Percentiles rank a stretch among this genome's conserved stretches.
Evolutionary conservation across 2,329 filamentous ascomycete species (phyloP).

Genomic region (Curvularia eragrostidis): DNA sequence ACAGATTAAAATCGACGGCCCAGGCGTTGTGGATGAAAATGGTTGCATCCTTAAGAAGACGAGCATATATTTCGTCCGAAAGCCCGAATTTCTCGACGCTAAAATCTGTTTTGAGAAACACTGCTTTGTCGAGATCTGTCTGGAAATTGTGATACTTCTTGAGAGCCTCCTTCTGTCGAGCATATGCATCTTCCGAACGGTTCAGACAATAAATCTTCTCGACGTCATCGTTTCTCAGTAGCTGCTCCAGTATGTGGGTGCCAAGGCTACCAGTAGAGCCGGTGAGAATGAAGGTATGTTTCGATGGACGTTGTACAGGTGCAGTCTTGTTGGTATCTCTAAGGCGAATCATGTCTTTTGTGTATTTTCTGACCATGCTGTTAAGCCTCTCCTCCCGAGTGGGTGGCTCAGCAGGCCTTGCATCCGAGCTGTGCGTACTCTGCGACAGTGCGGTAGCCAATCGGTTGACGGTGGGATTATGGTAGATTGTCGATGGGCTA

Average conservation of each 20-base stretch:
- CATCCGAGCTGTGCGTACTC: background rate
- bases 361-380: slow-evolving; percentile 7
- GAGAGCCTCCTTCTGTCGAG: slow-evolving; percentile 17
- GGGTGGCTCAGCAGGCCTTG: background rate
- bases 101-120: slow-evolving; percentile 8
- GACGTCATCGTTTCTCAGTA: slow-evolving; percentile 23
- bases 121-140: slow-evolving; percentile 10
- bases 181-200: slow-evolving; percentile 23
- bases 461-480: slow-evolving; percentile 1
- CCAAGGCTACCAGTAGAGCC: slow-evolving; percentile 37
- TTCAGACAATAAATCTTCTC: slow-evolving; percentile 33
- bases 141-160: slow-evolving; percentile 7
- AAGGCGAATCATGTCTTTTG: background rate
- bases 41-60: slow-evolving; percentile 37
- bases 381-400: slow-evolving; percentile 5
- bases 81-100: slow-evolving; percentile 50
- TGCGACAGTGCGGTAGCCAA: background rate
- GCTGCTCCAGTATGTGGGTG: slow-evolving; percentile 27
- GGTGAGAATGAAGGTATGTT: slow-evolving; percentile 26
- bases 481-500: slow-evolving; percentile 6
- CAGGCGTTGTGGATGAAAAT: slow-evolving; percentile 61
- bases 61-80: slow-evolving; percentile 21
- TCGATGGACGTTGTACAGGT: background rate
- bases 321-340: background rate
- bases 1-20: slow-evolving; percentile 61